A percentile compares a stretch with the other conserved stretches of the same genome.
Conservation (phyloP, 1,284 basidiomycete species). For the Tylopilus sp. region DNA sequence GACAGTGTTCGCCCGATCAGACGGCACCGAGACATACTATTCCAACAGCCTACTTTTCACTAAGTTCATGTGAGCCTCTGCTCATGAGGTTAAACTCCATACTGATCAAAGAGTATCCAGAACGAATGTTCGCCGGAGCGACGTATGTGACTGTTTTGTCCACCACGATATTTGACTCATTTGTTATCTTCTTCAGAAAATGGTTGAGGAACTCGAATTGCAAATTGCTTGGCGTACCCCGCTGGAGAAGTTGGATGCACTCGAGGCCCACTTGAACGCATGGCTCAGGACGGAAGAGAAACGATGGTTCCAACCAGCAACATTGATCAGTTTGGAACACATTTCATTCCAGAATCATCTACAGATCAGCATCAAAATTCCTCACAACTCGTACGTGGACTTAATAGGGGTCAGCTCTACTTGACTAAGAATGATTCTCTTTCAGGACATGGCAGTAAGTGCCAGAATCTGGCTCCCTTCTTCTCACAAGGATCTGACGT, state of each 20-base stretch:
- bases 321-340: constrained; percentile 56
- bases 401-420: background rate
- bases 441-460: constrained; percentile 46
- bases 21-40: constrained; percentile 74
- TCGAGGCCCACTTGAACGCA: constrained; percentile 61
- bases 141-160: constrained; percentile 36
- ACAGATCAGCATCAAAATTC: constrained; percentile 63
- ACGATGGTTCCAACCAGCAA: constrained; percentile 68
- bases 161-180: background rate
- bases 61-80: constrained; percentile 60
- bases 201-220: constrained; percentile 60
- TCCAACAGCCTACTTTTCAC: constrained; percentile 71
- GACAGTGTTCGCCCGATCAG: constrained; percentile 62
- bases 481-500: constrained; percentile 4
- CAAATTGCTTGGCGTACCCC: constrained; percentile 74
- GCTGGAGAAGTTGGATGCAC: constrained; percentile 60
- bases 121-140: constrained; percentile 68
- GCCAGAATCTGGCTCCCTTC: background rate
- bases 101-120: constrained; percentile 32
- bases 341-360: constrained; percentile 62
- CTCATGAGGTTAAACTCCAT: background rate
- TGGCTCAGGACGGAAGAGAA: constrained; percentile 76
- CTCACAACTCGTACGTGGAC: constrained; percentile 58
- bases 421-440: constrained; percentile 14
- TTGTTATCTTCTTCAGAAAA: constrained; percentile 45